Conservation (phyloP, 805 yeast genomes). For the Candida piceae region DNA sequence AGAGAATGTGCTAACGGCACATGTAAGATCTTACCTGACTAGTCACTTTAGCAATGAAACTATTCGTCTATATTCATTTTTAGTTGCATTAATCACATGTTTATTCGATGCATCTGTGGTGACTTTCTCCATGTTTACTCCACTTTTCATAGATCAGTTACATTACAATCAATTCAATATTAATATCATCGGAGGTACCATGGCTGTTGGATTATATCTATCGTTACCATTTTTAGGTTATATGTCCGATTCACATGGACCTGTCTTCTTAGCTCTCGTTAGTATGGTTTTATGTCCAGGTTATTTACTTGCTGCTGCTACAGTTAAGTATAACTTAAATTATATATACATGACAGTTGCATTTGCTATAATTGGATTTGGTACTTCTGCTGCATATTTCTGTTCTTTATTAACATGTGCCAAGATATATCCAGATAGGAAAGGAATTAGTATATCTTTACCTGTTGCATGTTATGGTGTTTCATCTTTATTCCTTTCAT, state of each 20-base stretch:
- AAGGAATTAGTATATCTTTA: constrained; percentile 76
- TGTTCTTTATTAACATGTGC: constrained; percentile 77
- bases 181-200: constrained; percentile 69
- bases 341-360: constrained; percentile 40
- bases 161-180: constrained; percentile 57
- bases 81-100: constrained; percentile 57
- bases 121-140: constrained; percentile 74
- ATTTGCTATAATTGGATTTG: constrained; percentile 60
- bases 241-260: constrained; percentile 81
- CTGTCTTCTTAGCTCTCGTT: constrained; percentile 60
- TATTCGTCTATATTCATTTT: constrained; percentile 48
- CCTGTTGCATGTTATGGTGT: constrained; percentile 89
- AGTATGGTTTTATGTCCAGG: constrained; percentile 65
- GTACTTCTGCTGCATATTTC: constrained; percentile 70
- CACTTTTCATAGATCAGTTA: constrained; percentile 54
- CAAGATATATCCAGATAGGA: constrained; percentile 68
- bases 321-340: constrained; percentile 25
- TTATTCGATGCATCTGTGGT: constrained; percentile 78
- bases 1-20: constrained; percentile 39
- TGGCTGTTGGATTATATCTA: constrained; percentile 78
- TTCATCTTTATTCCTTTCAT: constrained; percentile 72
- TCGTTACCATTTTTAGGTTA: constrained; percentile 80
- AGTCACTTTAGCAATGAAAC: constrained; percentile 36
- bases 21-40: constrained; percentile 39
- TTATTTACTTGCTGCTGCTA: constrained; percentile 46